Conservation (phyloP, 345 rosid species). For the Moringa oleifera region DNA sequence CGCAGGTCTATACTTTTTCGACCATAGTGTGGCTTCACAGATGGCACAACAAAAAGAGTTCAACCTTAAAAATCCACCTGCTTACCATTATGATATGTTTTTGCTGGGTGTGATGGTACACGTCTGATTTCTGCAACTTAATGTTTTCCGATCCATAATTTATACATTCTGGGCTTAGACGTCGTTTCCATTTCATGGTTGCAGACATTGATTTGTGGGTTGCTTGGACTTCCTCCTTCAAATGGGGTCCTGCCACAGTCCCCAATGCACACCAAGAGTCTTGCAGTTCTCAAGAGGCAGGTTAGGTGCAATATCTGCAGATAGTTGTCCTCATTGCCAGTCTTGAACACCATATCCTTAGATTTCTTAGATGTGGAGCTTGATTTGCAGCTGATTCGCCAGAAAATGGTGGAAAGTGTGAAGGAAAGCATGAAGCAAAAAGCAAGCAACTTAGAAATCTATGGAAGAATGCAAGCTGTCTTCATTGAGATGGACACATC, state of each 20-base stretch:
- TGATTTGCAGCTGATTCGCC: conserved; percentile 42
- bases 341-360: conserved; percentile 4
- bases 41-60: conserved; percentile 85
- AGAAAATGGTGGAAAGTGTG: conserved; percentile 78
- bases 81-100: conserved; percentile 78
- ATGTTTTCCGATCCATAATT: not conserved
- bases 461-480: conserved; percentile 73
- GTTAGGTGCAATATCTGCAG: conserved; percentile 18
- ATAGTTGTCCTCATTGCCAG: conserved; percentile 1
- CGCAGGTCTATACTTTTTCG: conserved; percentile 83
- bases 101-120: conserved; percentile 64
- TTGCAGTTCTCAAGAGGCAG: conserved; percentile 70
- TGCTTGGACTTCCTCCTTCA: conserved; percentile 87
- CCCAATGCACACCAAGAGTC: conserved; percentile 90
- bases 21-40: conserved; percentile 88
- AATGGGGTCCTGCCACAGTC: conserved; percentile 92
- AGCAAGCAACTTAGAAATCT: conserved; percentile 62
- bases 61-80: conserved; percentile 70
- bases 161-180: conserved; percentile 1
- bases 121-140: conserved; percentile 3
- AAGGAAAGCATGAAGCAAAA: conserved; percentile 58
- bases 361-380: not conserved
- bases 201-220: conserved; percentile 77
- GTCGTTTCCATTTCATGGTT: conserved; percentile 13
- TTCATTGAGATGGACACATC: conserved; percentile 63